phyloP scores from a whole-genome alignment of 148 eudicot species.

The Persicaria tinctoria region DNA sequence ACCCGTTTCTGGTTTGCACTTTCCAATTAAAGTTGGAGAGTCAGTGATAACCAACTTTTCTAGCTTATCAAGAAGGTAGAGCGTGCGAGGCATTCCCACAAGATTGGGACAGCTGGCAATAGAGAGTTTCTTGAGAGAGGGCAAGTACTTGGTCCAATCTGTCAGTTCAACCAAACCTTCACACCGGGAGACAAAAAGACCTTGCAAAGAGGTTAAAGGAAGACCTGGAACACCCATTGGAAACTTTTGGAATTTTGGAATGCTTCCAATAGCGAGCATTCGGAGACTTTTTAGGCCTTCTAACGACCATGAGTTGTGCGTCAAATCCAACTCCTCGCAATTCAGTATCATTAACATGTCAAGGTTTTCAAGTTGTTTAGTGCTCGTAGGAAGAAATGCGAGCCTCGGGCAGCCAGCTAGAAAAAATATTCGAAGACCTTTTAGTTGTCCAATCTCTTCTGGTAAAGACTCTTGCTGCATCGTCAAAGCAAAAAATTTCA shows the following conservation, averaged over 20 bases:
- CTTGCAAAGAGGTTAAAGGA: background rate
- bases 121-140: background rate
- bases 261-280: background rate
- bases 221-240: background rate
- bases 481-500: background rate
- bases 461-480: background rate
- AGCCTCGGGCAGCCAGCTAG: too few species aligned
- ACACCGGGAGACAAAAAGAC: background rate
- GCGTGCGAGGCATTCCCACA: background rate
- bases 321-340: background rate
- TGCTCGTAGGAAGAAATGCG: too few species aligned
- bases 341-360: background rate
- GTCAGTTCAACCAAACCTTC: background rate
- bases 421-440: background rate
- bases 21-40: too few species aligned
- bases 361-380: background rate
- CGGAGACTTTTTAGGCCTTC: background rate
- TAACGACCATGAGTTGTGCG: background rate
- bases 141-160: background rate
- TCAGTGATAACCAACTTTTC: too few species aligned
- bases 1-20: too few species aligned
- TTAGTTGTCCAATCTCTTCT: background rate
- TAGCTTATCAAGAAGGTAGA: too few species aligned
- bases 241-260: background rate
- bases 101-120: background rate